Base-by-base conservation (phyloP, 257 asterid genomes). In the Vinca minor region DNA sequence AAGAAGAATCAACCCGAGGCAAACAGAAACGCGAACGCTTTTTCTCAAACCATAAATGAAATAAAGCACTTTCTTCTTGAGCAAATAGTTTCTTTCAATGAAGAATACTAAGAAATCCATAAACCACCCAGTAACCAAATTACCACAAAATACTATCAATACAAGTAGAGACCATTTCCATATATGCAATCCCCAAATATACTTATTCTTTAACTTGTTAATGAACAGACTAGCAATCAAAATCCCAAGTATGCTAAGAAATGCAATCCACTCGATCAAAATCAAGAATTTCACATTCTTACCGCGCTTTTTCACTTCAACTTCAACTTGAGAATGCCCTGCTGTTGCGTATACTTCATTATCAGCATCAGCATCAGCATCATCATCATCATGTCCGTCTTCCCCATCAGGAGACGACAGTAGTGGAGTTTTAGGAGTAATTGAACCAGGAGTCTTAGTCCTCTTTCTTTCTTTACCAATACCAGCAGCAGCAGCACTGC, bases 141-240 rank as follows among this genome's bases (percentile, higher is more conserved):
- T 87, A 64, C 96, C 96, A 66, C 96, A 85, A 26, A 83, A 72
- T 25, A 85, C 76, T 0, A 77, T 91, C 71, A 86, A 61, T 4
- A 69, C 78, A 1, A 86, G 28, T 1, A 84, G 85, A 66, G 80
- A 78, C 95, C 89, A 84, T 73, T 74, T 89, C 96, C 96, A 89
- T 25, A 86, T 4, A 25, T 59, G 67, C 71, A 86, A 62, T 8
- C 83, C 69, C 87, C 81, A 83, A 14, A 75, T 56, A 0, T 32
- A 1, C 8, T 28, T 18, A 11, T 44, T 5, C 4, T 36, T 57
- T 3, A 84, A 25, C 77, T 69, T 65, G n/a, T 55, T 4, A 58
- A 86, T 59, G 0, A 81, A 77, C 55, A 48, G 5, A 25, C 94
- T 85, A 26, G 75, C 49, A 34, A 81, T 67, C 48, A 86, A 68